Base-by-base conservation (phyloP, 805 yeast species). In the Zygoascus bituminiphila region DNA sequence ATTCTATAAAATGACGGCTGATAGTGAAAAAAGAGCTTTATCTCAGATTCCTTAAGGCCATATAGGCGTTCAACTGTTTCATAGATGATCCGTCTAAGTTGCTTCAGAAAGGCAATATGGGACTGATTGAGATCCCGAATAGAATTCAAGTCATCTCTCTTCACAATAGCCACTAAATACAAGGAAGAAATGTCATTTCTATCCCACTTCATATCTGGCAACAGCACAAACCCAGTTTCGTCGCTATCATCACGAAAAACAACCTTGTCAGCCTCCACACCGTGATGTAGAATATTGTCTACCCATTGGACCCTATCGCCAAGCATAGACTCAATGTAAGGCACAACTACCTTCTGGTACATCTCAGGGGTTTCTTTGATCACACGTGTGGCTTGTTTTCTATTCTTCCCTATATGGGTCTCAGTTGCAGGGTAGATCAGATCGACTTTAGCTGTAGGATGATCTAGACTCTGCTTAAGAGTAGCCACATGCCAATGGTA, bases 171-270 rank as follows among this genome's bases (percentile, higher is more conserved):
- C 46, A 86, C 81, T 55, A 91, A 67, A 62, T 93, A 88, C 48
- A 93, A 67, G 2, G 91, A 65, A 22, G 79, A 86, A 61, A 82
- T 55, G 24, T 79, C 78, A 44, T 73, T 68, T 2, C 84, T 81
- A 62, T 91, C 96, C 98, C 98, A 93, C 62, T 89, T 89, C 94
- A 91, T 86, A 65, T 91, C 97, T 0, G 98, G 98, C 38, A 89
- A 70, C 42, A 93, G 66, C 4, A 88, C 78, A 59, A 85, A 87
- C 17, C 89, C 88, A 25, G 25, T 41, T 5, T 41, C 35, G 12
- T 9, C 20, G 39, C 61, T 62, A 0, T 58, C 54, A 10, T 65
- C 59, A 45, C 82, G 79, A 56, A 72, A 75, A 1, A 88, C 72
- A n/a, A 91, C 79, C 19, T 87, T 68, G 29, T 89, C 97, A 0